Evolutionary conservation across 139 green algal species (phyloP).

Genomic region (Micractinium conductrix): DNA sequence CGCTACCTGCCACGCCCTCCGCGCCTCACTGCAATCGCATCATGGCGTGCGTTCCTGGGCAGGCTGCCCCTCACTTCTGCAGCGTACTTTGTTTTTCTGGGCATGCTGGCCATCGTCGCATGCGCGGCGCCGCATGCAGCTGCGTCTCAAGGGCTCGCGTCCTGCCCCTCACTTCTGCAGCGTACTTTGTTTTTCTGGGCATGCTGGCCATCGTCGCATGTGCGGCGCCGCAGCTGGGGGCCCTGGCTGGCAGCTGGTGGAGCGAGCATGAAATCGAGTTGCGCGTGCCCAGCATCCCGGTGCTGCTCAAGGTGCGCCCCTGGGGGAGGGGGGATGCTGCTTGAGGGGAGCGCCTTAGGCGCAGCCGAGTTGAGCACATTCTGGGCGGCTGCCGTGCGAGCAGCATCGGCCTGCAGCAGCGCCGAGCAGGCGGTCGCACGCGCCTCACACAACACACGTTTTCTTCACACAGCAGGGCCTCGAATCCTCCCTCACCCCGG

Average conservation of each 20-base stretch:
- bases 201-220: slow-evolving; percentile 76
- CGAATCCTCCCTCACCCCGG: slow-evolving; percentile 59
- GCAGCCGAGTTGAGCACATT: too few species aligned
- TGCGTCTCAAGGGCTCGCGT: neutral
- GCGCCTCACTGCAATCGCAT: too few species aligned
- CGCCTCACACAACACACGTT: too few species aligned
- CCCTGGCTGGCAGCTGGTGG: slow-evolving; percentile 46
- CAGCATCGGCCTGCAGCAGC: too few species aligned
- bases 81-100: slow-evolving; percentile 93
- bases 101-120: slow-evolving; percentile 75
- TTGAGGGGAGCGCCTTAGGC: too few species aligned
- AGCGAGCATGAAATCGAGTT: slow-evolving; percentile 19
- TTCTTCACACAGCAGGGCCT: slow-evolving; percentile 23
- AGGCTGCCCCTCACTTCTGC: neutral
- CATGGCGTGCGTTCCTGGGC: neutral
- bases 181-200: slow-evolving; percentile 95
- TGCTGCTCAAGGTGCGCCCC: slow-evolving; percentile 43
- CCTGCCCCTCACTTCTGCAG: neutral
- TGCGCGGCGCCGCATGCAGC: slow-evolving; percentile 59
- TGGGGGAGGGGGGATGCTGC: too few species aligned
- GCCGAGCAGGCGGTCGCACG: too few species aligned
- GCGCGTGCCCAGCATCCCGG: slow-evolving; percentile 34
- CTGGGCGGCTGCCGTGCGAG: too few species aligned
- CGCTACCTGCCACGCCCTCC: too few species aligned
- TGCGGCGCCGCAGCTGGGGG: slow-evolving; percentile 63